Evolutionary conservation across 305 asterid genomes (phyloP).

Genomic region (Rubia balearica): DNA sequence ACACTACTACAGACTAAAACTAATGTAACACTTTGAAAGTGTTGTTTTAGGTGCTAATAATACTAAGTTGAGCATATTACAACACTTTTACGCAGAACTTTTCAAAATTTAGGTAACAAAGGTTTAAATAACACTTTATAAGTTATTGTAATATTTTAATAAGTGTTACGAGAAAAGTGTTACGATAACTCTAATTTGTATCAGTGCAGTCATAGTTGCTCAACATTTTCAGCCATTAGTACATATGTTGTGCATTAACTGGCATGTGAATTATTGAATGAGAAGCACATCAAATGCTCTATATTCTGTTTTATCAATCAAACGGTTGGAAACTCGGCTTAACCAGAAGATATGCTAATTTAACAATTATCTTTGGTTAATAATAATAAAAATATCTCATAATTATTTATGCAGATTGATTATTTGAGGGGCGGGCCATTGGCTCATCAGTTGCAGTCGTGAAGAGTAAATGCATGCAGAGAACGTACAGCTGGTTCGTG

Average conservation of each 20-base stretch:
- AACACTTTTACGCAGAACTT: too few relatives aligned
- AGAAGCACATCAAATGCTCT: neutral
- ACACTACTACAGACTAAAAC: too few relatives aligned
- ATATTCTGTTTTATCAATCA: neutral
- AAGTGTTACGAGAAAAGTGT: too few relatives aligned
- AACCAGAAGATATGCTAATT: neutral
- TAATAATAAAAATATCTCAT: neutral
- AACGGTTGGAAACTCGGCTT: neutral
- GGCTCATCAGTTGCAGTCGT: neutral
- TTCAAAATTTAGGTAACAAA: too few relatives aligned
- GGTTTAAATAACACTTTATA: too few relatives aligned
- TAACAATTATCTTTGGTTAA: neutral
- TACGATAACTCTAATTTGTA: too few relatives aligned
- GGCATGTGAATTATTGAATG: neutral
- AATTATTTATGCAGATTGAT: neutral
- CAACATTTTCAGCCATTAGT: too few relatives aligned
- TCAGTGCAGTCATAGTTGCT: too few relatives aligned
- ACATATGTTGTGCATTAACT: neutral
- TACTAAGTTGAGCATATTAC: too few relatives aligned
- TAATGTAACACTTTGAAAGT: too few relatives aligned
- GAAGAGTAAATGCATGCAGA: neutral
- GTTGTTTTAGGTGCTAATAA: too few relatives aligned
- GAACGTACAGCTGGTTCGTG: neutral
- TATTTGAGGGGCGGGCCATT: neutral
- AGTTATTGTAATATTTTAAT: too few relatives aligned